Evolutionary conservation across 2,329 filamentous ascomycete species (phyloP), one percentile per base, ranked within the genome.

Genomic region (Fusarium longipes): DNA sequence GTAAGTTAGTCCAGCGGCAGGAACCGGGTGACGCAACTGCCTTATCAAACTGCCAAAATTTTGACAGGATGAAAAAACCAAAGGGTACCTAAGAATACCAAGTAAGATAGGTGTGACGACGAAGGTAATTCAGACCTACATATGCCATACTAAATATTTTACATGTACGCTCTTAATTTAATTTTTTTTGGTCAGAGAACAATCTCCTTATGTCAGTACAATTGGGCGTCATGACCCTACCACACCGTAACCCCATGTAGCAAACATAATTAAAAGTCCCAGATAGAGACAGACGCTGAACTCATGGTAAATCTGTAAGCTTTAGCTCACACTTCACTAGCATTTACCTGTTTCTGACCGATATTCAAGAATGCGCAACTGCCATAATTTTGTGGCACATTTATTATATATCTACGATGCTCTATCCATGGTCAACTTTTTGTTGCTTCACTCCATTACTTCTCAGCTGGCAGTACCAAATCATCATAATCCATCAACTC

Each of bases 1-100:
- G 45, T 56, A 62, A 71, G 66, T 56, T 63, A 71, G 66, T 63
- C 64, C 67, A 64, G 62, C 76, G 77, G 77, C 73, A 76, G 72
- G 75, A 77, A 77, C 74, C 75, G 76, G 76, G 75, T 79, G 76
- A 77, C 73, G 72, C 73, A 75, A 76, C 70, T 40, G 12, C 43
- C 38, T 56, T 30, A 64, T 58, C 43, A 29, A n/a, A 51, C 45
- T 27, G 18, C 18, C 18, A 14, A 25, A 52, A 39, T 48, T 35
- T 47, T 32, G 20, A 38, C 38, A 44, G 14, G 14, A 29, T 36
- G 35, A 50, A 27, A 32, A 33, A 44, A 38, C 20, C 27, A 27
- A 43, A 30, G 10, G 4, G 42, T 6, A 30, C 11, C 18, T 4
- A 20, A 10, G n/a, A 32, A 20, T 33, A 8, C 49, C 27, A 33